Conservation (phyloP, 306 rosid genomes). For the Vigna reflexopilosa region DNA sequence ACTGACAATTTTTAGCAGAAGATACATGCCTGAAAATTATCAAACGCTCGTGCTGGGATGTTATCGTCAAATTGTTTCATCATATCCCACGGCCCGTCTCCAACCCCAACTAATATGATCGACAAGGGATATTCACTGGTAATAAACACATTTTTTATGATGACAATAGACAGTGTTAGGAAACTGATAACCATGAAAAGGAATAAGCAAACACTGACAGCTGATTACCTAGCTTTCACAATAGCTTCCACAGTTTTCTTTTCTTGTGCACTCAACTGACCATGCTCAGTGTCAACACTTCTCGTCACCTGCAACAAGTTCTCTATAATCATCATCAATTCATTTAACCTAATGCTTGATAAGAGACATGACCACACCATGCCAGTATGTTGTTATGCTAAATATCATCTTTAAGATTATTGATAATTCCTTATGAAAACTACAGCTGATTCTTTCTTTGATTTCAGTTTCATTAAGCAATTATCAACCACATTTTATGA, state of each 20-base stretch:
- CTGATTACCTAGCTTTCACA: conserved; percentile 85
- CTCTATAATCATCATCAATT: conserved; percentile 37
- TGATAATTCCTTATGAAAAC: conserved; percentile 31
- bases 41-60: conserved; percentile 91
- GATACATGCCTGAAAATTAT: conserved; percentile 86
- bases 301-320: conserved; percentile 76
- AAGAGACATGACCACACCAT: conserved; percentile 8
- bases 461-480: conserved; percentile 12
- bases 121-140: conserved; percentile 84
- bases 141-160: conserved; percentile 21
- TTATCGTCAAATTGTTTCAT: conserved; percentile 92
- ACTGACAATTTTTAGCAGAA: conserved; percentile 26
- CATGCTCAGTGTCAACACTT: conserved; percentile 80
- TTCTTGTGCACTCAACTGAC: conserved; percentile 92
- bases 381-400: conserved; percentile 26
- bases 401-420: conserved; percentile 25
- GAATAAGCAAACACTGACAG: conserved; percentile 25
- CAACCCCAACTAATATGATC: conserved; percentile 91
- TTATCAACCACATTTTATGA: conserved; percentile 7
- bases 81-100: conserved; percentile 99
- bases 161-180: conserved; percentile 16
- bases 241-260: conserved; percentile 89
- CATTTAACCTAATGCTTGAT: conserved; percentile 8
- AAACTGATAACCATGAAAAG: conserved; percentile 4
- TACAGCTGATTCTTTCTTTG: conserved; percentile 12